Percentiles rank a stretch among this genome's conserved stretches.
Evolutionary conservation across 108 stramenopile genomes (phyloP).

Genomic region (Nitzschia sp.): DNA sequence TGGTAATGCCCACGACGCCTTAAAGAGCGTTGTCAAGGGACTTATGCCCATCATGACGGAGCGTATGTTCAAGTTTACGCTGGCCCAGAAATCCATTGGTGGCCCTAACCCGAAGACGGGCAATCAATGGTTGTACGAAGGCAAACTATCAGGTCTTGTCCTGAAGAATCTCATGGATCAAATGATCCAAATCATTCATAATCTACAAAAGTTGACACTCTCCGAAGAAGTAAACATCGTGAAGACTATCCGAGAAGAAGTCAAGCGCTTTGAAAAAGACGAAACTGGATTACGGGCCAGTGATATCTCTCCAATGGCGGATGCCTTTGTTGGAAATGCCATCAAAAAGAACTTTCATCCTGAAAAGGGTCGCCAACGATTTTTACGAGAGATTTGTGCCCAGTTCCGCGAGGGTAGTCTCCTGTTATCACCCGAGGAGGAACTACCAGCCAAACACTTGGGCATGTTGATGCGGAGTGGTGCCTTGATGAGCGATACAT

Average conservation of each 20-base stretch:
- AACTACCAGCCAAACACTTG: conserved; percentile 47
- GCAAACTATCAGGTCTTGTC: conserved; percentile 51
- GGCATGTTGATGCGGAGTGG: conserved; percentile 26
- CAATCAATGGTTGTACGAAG: conserved; percentile 50
- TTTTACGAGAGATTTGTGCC: conserved; percentile 44
- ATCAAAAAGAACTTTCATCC: conserved; percentile 80
- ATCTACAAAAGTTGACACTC: conserved; percentile 59
- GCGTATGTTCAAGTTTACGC: conserved; percentile 74
- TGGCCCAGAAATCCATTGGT: conserved; percentile 75
- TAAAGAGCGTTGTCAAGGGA: conserved; percentile 43
- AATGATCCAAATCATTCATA: conserved; percentile 59
- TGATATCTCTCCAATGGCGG: conserved; percentile 46
- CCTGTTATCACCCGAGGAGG: conserved; percentile 41
- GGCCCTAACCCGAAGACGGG: conserved; percentile 47
- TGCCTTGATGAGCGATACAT: conserved; percentile 33
- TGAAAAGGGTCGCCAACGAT: conserved; percentile 54
- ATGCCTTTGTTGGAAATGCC: conserved; percentile 61
- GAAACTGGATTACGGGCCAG: conserved; percentile 27
- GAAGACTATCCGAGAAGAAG: conserved; percentile 47
- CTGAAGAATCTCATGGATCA: conserved; percentile 53
- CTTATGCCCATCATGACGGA: conserved; percentile 36
- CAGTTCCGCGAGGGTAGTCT: conserved; percentile 42
- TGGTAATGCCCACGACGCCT: conserved; percentile 41
- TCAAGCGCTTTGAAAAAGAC: conserved; percentile 31
- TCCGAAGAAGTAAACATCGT: conserved; percentile 65